Conservation (phyloP, 495 filamentous ascomycete species). For the Parmelia sp. region DNA sequence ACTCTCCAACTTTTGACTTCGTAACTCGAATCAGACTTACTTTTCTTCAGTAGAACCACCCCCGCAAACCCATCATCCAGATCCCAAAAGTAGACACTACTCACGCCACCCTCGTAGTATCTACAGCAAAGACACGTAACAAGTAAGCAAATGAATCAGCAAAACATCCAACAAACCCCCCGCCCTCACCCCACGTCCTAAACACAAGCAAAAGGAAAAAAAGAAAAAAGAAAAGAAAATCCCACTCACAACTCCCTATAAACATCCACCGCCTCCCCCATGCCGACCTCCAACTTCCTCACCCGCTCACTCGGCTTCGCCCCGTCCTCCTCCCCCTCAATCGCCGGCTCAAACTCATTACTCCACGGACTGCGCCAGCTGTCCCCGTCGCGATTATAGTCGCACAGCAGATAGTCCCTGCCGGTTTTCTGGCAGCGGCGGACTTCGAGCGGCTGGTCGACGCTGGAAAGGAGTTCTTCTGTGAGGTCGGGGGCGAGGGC, state of each 20-base stretch:
- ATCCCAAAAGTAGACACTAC: conserved; percentile 97
- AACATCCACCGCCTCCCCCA: conserved; percentile 94
- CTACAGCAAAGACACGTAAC: conserved; percentile 23
- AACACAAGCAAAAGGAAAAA: neutral
- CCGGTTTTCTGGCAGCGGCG: conserved; percentile 79
- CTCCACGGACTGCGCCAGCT: conserved; percentile 95
- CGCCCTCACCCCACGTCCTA: neutral
- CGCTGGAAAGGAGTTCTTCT: conserved; percentile 95
- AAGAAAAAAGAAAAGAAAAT: conserved; percentile 6
- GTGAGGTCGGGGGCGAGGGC: conserved; percentile 80
- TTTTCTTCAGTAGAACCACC: conserved; percentile 91
- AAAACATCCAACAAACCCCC: neutral
- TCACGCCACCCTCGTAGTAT: conserved; percentile 95
- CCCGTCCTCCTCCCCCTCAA: conserved; percentile 54
- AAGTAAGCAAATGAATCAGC: neutral
- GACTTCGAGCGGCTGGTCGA: conserved; percentile 88
- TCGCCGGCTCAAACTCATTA: conserved; percentile 91
- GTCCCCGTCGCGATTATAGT: conserved; percentile 99
- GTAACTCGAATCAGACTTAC: conserved; percentile 39
- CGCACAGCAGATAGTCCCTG: conserved; percentile 95
- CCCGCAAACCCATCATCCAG: conserved; percentile 97
- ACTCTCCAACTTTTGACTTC: neutral
- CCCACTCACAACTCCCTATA: conserved; percentile 73
- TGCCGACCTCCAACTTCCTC: conserved; percentile 83
- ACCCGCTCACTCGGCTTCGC: conserved; percentile 80